Evolutionary conservation across 1,139 yeast genomes (phyloP), one percentile per base, ranked within the genome.

Genomic region (Hemisphaericaspora subhashii): DNA sequence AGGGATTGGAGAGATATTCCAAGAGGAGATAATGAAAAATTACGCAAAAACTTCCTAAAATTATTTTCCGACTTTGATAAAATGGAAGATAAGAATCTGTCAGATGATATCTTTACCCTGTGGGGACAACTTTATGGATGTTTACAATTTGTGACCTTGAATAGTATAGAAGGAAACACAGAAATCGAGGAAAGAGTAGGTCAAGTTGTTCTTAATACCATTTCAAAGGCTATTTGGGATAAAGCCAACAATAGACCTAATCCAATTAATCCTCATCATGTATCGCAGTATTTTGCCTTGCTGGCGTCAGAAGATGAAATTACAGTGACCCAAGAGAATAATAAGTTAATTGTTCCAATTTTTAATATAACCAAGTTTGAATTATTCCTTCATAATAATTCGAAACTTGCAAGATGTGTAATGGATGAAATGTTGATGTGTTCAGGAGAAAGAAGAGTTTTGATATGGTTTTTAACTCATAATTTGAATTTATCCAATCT

Each of bases 1-100:
- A 64, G 77, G 33, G 89, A 82, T 54, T 81, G 88, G 86, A 64
- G 86, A 47, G 89, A 82, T 57, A 66, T 79, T 5, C 84, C 86
- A 1, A 60, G 87, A 35, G 86, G 79, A 2, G 64, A 61, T 2
- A 83, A 83, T 51, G 56, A 57, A 3, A 37, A 50, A 10, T 58
- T 47, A 25, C 45, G 44, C 17, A 40, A 37, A 41, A 40, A 55
- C 48, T 52, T 67, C 52, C 26, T 57, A 9, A 46, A 50, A 5
- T 40, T 48, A 18, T 43, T 54, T 14, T 41, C 45, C 1, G 42
- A 46, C 27, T 57, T 48, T 38, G 52, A 54, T 8, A 32, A 35
- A 8, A 48, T 55, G 9, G 36, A 47, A 10, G 51, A 53, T 13
- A 53, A 56, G 34, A 31, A 35, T n/a, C 43, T 54, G 17, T 57